These are phyloP conservation scores for Populus ilicifolia DNA, from an alignment of 345 rosid species.

Conservation along the genomic window DNA sequence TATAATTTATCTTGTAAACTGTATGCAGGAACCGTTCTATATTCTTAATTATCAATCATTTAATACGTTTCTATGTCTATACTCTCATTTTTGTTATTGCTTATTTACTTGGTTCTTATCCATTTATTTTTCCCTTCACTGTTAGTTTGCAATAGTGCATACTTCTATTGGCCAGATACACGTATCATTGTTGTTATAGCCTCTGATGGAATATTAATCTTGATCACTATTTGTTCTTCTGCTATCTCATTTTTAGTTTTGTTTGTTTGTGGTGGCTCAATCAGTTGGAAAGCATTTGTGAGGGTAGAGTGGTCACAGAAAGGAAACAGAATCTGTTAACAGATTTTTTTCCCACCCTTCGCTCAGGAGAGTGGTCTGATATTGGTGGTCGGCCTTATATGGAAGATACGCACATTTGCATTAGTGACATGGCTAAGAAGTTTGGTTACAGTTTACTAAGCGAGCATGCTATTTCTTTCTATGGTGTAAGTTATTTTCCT, in stretches of 20 bases:
- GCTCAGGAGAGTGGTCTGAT: constrained; percentile 81
- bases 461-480: constrained; percentile 54
- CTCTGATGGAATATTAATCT: not conserved
- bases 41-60: not conserved
- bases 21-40: not conserved
- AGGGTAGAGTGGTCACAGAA: constrained; percentile 40
- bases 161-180: not conserved
- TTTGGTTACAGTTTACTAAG: constrained; percentile 34
- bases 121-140: too few species aligned
- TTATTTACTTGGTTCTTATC: too few species aligned
- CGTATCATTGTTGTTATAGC: not conserved
- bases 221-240: not conserved
- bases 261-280: constrained; percentile 9
- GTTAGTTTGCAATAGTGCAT: too few species aligned
- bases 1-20: not conserved
- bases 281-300: constrained; percentile 62
- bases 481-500: constrained; percentile 52
- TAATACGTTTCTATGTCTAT: not conserved
- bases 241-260: not conserved
- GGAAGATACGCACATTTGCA: constrained; percentile 87
- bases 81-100: not conserved
- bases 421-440: constrained; percentile 54
- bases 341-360: constrained; percentile 50
- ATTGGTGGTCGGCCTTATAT: constrained; percentile 55
- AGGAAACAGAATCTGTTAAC: constrained; percentile 25